These are phyloP conservation scores for Diplocarpon mali DNA, from an alignment of 2,329 filamentous ascomycete species.

Conservation along the genomic window DNA sequence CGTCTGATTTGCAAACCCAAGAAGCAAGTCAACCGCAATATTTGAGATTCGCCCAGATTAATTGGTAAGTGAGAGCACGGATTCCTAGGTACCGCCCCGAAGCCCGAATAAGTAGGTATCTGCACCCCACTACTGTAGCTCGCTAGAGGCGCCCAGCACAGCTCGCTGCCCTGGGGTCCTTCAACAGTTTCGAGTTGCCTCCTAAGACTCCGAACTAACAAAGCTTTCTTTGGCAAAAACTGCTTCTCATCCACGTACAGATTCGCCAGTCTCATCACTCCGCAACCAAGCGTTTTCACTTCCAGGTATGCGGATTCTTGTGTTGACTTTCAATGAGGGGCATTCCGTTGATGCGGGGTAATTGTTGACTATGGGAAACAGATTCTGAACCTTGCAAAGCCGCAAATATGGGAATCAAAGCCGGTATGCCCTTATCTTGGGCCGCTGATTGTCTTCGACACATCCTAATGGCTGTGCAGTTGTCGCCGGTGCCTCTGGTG, in stretches of 20 bases:
- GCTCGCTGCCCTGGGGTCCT: conserved; percentile 2
- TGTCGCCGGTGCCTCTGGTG: conserved; percentile 93
- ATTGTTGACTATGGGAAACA: conserved; percentile 10
- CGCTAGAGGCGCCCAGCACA: background rate
- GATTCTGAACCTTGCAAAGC: conserved; percentile 13
- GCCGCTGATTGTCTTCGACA: background rate
- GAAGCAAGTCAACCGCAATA: background rate
- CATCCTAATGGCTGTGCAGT: conserved; percentile 32
- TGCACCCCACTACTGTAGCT: background rate
- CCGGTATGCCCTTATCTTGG: conserved; percentile 35
- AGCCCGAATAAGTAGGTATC: background rate
- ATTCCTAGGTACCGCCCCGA: conserved; percentile 1
- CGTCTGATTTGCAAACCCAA: background rate
- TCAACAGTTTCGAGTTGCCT: too few relatives aligned
- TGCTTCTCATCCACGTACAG: conserved; percentile 1
- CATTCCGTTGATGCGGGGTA: conserved; percentile 19
- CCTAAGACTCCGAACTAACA: too few relatives aligned
- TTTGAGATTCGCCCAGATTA: conserved; percentile 1
- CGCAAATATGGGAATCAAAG: conserved; percentile 44
- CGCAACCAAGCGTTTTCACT: conserved; percentile 7
- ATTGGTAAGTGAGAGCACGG: too few relatives aligned
- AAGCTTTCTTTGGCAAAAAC: background rate
- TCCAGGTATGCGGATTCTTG: conserved; percentile 11
- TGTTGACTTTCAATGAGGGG: background rate
- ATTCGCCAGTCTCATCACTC: conserved; percentile 3